These are phyloP conservation scores for Calocera viscosa DNA, from an alignment of 768 basidiomycete genomes.

Conservation along the genomic window DNA sequence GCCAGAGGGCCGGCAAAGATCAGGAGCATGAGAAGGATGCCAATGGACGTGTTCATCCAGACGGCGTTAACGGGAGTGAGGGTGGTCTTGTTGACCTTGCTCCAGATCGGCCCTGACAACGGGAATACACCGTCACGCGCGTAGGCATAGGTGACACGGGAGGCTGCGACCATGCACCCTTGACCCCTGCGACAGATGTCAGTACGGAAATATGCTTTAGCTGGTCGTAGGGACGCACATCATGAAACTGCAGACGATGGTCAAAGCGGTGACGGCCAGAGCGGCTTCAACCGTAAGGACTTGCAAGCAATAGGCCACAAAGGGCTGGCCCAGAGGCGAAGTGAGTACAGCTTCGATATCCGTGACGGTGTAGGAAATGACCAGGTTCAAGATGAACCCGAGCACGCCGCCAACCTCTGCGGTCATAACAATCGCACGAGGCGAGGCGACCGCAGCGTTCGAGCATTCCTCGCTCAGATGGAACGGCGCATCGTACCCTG, in stretches of 20 bases:
- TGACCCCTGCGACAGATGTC: slow-evolving; percentile 7
- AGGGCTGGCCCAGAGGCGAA: slow-evolving; percentile 11
- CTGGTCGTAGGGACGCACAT: not conserved
- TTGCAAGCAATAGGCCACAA: slow-evolving; percentile 10
- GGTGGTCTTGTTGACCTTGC: slow-evolving; percentile 1
- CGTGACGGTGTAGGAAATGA: not conserved
- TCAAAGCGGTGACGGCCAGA: slow-evolving; percentile 1
- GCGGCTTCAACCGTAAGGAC: not conserved
- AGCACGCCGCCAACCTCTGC: slow-evolving; percentile 11
- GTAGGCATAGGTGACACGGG: slow-evolving; percentile 14
- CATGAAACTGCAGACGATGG: slow-evolving; percentile 7
- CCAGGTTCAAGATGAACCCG: not conserved
- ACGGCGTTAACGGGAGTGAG: slow-evolving; percentile 10
- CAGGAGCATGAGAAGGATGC: slow-evolving; percentile 10
- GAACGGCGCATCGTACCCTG: slow-evolving; percentile 16
- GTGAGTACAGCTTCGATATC: slow-evolving; percentile 8
- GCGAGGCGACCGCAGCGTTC: slow-evolving; percentile 15
- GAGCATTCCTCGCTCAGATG: slow-evolving; percentile 15
- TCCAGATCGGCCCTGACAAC: not conserved
- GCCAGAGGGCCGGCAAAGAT: slow-evolving; percentile 12
- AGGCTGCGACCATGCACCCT: slow-evolving; percentile 10
- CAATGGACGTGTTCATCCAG: slow-evolving; percentile 13
- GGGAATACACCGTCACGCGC: slow-evolving; percentile 15
- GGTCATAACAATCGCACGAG: slow-evolving; percentile 13
- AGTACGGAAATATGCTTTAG: not conserved